Conservation (phyloP, 2,329 filamentous ascomycete species). For the Aspergillus terreus region DNA sequence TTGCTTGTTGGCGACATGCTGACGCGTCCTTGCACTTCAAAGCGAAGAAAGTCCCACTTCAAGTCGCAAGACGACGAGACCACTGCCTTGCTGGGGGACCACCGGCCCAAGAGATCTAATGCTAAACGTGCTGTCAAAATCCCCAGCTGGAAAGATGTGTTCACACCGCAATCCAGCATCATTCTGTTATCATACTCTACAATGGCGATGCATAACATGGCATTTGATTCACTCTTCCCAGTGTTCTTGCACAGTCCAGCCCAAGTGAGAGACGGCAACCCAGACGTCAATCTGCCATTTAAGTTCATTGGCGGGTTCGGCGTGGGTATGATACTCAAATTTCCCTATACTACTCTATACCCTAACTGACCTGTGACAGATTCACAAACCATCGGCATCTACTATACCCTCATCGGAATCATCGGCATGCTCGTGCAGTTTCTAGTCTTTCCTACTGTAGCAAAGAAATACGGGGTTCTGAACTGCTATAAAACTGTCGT, state of each 20-base stretch:
- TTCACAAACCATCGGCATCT: constrained; percentile 72
- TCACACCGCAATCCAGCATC: constrained; percentile 69
- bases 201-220: constrained; percentile 75
- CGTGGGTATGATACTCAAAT: constrained; percentile 33
- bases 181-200: constrained; percentile 76
- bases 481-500: constrained; percentile 67
- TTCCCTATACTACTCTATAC: not conserved
- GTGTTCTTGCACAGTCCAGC: constrained; percentile 79
- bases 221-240: constrained; percentile 82
- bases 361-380: constrained; percentile 36
- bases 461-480: constrained; percentile 69
- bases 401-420: constrained; percentile 81
- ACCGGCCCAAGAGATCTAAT: constrained; percentile 10
- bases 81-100: constrained; percentile 28
- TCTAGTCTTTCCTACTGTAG: constrained; percentile 73
- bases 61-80: constrained; percentile 23
- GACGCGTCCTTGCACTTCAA: constrained; percentile 35
- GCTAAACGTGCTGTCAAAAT: constrained; percentile 15
- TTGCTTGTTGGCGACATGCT: constrained; percentile 68
- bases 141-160: constrained; percentile 59
- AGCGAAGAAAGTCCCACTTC: constrained; percentile 13
- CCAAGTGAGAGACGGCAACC: constrained; percentile 52
- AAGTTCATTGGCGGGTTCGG: constrained; percentile 83
- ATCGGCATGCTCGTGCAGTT: constrained; percentile 81
- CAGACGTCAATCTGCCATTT: constrained; percentile 64